phyloP scores from a whole-genome alignment of 2,329 filamentous ascomycete genomes.

The Diaporthe helianthi region DNA sequence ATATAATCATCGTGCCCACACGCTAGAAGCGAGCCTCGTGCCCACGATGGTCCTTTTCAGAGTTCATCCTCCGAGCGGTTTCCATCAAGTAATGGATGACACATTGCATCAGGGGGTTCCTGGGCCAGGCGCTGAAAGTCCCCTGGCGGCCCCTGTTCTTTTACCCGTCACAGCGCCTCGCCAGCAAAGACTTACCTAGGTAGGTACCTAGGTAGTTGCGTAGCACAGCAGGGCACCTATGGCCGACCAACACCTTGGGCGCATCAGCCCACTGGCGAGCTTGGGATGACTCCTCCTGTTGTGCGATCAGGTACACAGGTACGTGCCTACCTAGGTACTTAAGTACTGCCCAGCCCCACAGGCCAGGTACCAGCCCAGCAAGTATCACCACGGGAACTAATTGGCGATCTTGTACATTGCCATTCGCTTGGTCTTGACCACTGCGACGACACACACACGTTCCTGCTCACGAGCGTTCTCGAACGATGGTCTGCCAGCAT shows the following conservation, averaged over 20 bases:
- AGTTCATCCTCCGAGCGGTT: conserved; percentile 33
- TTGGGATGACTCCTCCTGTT: conserved; percentile 34
- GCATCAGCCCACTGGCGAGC: conserved; percentile 32
- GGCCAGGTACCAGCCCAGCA: background rate
- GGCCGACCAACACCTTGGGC: conserved; percentile 1
- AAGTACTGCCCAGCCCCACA: conserved; percentile 17
- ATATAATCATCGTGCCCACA: conserved; percentile 22
- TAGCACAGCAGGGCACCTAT: conserved; percentile 8
- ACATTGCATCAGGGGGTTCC: conserved; percentile 34
- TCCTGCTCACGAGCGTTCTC: conserved; percentile 4
- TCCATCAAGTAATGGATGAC: conserved; percentile 40
- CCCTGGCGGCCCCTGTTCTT: conserved; percentile 6
- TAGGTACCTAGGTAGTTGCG: background rate
- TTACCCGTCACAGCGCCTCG: conserved; percentile 18
- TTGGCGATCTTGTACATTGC: background rate
- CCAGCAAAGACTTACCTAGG: background rate
- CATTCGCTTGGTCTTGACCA: background rate
- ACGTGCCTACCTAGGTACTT: too few relatives aligned
- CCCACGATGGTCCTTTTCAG: conserved; percentile 36
- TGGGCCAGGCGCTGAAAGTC: background rate
- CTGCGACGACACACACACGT: too few relatives aligned
- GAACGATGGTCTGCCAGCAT: background rate
- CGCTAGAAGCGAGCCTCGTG: conserved; percentile 16
- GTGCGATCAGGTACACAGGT: conserved; percentile 33
- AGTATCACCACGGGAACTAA: background rate